Base-by-base conservation (phyloP, 164 flowering plant genomes). In the Kalanchoe fedtschenkoi region DNA sequence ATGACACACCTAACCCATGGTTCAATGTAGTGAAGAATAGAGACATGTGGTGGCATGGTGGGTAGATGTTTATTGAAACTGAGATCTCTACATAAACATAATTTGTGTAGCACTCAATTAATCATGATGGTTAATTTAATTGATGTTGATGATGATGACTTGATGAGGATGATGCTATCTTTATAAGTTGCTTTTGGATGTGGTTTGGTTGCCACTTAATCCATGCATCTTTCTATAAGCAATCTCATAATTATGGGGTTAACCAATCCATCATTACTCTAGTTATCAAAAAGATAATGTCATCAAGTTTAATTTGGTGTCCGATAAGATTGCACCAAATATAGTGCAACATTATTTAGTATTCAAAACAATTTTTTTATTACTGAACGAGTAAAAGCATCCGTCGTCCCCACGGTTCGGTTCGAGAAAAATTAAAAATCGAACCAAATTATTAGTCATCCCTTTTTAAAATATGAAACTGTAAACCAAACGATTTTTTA, bases 41-140 rank as follows among this genome's bases (percentile, higher is more conserved):
- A 28, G 19, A 51, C 56, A 51, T 51, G 56, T 51, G 30, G 56
- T 51, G 56, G 56, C 32, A 26, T 51, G 56, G 56, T 51, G 32
- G 56, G 56, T 51, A 51, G 32, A 11, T 51, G 56, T 51, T 26
- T 47, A 47, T 22, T 47, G 54, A 47, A 47, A 7, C 24, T 22
- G 24, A 51, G 56, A 51, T 51, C 10, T 28, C 2, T 22, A n/a
- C n/a, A n/a, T n/a, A n/a, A n/a, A n/a, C n/a, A n/a, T n/a, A n/a
- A n/a, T n/a, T n/a, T n/a, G n/a, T n/a, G n/a, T n/a, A n/a, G n/a
- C n/a, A n/a, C n/a, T n/a, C n/a, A n/a, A n/a, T n/a, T n/a, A n/a
- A n/a, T n/a, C n/a, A n/a, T n/a, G n/a, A n/a, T n/a, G n/a, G n/a
- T 47, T 7, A 22, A 47, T 47, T 47, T 10, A 24, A 10, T 15